A percentile compares a stretch with the other conserved stretches of the same genome.
These are phyloP conservation scores for Candida glaebosa DNA, from an alignment of 805 yeast species.

Conservation along the genomic window DNA sequence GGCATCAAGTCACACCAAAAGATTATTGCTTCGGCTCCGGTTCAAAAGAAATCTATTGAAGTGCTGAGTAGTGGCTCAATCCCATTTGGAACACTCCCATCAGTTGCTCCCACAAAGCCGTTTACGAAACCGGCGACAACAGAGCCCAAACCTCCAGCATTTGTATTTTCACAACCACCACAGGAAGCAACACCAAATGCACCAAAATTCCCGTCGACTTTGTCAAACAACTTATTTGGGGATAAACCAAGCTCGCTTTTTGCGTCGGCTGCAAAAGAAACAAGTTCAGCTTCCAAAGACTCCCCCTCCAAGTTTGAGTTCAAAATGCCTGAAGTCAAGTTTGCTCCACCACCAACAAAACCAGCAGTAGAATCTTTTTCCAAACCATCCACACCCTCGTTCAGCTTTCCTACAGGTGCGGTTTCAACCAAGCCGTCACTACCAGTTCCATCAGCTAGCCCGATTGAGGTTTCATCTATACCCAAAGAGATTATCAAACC, in stretches of 20 bases:
- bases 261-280: no score
- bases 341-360: constrained; percentile 1
- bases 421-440: neutral
- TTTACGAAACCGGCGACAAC: no score
- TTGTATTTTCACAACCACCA: neutral
- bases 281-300: no score
- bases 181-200: neutral
- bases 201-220: no score
- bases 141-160: neutral
- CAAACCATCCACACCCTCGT: neutral
- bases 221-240: no score
- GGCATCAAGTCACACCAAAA: constrained; percentile 11
- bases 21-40: constrained; percentile 2
- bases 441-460: neutral
- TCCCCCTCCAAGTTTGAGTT: neutral
- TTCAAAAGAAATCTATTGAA: neutral
- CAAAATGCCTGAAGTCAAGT: constrained; percentile 2
- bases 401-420: neutral
- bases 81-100: neutral
- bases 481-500: constrained; percentile 1
- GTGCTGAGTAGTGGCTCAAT: neutral
- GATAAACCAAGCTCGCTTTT: no score
- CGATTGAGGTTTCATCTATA: constrained; percentile 2
- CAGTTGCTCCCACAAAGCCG: neutral
- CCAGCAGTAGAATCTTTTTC: neutral